Evolutionary conservation across 805 yeast genomes (phyloP), one percentile per base, ranked within the genome.

Genomic region (Candida ulmi): DNA sequence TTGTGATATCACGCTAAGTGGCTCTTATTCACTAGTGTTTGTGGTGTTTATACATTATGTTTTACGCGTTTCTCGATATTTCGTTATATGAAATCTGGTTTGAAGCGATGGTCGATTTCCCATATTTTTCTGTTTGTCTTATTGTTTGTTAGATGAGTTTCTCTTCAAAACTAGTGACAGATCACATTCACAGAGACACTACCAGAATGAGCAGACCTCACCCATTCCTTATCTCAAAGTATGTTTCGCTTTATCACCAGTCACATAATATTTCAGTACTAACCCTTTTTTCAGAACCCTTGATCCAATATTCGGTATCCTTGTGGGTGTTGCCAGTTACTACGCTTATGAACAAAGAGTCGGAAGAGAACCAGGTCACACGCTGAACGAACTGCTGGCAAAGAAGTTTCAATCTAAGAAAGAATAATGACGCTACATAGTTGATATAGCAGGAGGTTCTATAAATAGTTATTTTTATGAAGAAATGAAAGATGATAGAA

Each of bases 271-370:
- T 7, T 9, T 13, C 13, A 41, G n/a, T 17, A 33, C 41, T 21
- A 8, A 13, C 16, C 32, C 17, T 5, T 9, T 23, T 13, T 24
- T 16, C 35, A 71, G 82, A 51, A 62, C 67, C 45, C 55, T 72
- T 9, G 95, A 84, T 55, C 88, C 91, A 5, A 21, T 80, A 3
- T 72, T 81, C 45, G 90, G 83, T 3, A 51, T 83, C 3, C 54
- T 68, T 0, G 69, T 83, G 2, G 95, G 95, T 1, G 68, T 72
- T 0, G 60, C 73, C 8, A 76, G 88, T 5, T 84, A 78, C 56
- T 80, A 74, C 46, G 61, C 78, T 9, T 78, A 80, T 47, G 95
- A 84, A 54, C 61, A 55, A 43, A 67, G 84, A 48, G 68, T 68
- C 1, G 76, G 74, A 3, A 67, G 85, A 47, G 69, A 69, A 26